Conservation (phyloP, 768 basidiomycete genomes). For the Mycena alexandri region DNA sequence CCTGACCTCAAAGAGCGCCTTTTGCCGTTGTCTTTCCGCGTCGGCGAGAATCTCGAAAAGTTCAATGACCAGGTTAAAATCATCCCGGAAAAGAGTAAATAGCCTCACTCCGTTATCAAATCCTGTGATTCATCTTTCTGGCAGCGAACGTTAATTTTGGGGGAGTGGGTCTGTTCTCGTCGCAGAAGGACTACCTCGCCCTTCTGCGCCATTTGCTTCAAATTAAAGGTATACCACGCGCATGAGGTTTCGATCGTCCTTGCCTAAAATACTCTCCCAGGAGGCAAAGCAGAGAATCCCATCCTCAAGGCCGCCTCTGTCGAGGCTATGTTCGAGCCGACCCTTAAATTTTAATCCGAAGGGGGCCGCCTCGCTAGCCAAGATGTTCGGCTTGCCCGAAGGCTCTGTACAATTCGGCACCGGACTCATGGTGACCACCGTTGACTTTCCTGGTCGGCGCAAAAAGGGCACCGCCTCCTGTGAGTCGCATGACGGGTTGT, state of each 20-base stretch:
- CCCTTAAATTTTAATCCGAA: conserved; percentile 43
- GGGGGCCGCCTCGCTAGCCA: conserved; percentile 31
- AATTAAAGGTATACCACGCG: conserved; percentile 45
- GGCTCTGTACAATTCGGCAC: conserved; percentile 46
- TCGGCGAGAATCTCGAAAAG: conserved; percentile 38
- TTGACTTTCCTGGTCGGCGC: conserved; percentile 45
- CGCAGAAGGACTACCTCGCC: conserved; percentile 47
- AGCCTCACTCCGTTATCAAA: too few species aligned
- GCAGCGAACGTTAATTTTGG: conserved; percentile 44
- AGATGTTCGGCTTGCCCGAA: conserved; percentile 38
- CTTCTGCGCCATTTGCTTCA: conserved; percentile 50
- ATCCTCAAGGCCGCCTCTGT: conserved; percentile 41
- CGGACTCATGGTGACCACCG: conserved; percentile 44
- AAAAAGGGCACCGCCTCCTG: conserved; percentile 49
- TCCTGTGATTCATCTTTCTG: not conserved
- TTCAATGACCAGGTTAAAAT: conserved; percentile 40
- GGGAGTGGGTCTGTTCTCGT: conserved; percentile 46
- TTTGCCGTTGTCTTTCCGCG: conserved; percentile 40
- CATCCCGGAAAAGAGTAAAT: conserved; percentile 43
- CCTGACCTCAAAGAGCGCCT: conserved; percentile 39
- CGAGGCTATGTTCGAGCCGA: conserved; percentile 44
- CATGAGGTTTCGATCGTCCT: not conserved
- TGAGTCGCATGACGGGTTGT: conserved; percentile 35
- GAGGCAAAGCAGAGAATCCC: conserved; percentile 38
- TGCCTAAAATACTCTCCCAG: conserved; percentile 26